Evolutionary conservation across 345 rosid species (phyloP).

Genomic region (Microcos paniculata): DNA sequence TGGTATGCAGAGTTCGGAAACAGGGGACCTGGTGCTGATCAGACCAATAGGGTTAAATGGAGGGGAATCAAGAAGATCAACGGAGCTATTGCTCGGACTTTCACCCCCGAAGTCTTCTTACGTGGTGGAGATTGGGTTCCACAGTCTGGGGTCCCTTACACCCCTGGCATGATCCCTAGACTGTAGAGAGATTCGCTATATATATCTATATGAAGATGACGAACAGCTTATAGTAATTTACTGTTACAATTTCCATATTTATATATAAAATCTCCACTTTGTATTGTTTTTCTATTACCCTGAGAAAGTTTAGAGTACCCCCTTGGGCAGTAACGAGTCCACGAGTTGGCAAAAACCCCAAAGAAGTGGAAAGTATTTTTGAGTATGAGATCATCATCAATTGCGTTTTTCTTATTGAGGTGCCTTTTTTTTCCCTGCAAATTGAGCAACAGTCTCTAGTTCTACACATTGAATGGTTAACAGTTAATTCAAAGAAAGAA

Average conservation of each 20-base stretch:
- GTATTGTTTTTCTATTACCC: not conserved
- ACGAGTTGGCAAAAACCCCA: not conserved
- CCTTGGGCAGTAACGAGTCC: not conserved
- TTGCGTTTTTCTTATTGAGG: not conserved
- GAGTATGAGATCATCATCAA: not conserved
- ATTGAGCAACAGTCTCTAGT: too few relatives aligned
- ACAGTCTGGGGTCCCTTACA: constrained; percentile 48
- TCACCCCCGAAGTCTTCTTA: constrained; percentile 37
- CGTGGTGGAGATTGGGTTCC: constrained; percentile 50
- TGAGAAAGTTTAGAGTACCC: not conserved
- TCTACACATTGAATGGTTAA: too few relatives aligned
- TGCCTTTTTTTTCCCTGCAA: not conserved
- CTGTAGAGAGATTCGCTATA: constrained; percentile 5
- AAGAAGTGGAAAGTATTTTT: not conserved
- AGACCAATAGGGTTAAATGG: constrained; percentile 52
- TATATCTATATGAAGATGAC: not conserved
- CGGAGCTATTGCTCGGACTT: constrained; percentile 23
- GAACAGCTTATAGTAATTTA: not conserved
- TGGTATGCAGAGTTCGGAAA: constrained; percentile 59
- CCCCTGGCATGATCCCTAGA: constrained; percentile 29
- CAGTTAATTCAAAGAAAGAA: too few relatives aligned
- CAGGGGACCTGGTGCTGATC: constrained; percentile 57
- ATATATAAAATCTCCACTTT: not conserved
- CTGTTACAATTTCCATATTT: not conserved
- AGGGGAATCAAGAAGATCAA: constrained; percentile 41